Evolutionary conservation across 179 eudicot genomes (phyloP).

Genomic region (Actinidia chinensis): DNA sequence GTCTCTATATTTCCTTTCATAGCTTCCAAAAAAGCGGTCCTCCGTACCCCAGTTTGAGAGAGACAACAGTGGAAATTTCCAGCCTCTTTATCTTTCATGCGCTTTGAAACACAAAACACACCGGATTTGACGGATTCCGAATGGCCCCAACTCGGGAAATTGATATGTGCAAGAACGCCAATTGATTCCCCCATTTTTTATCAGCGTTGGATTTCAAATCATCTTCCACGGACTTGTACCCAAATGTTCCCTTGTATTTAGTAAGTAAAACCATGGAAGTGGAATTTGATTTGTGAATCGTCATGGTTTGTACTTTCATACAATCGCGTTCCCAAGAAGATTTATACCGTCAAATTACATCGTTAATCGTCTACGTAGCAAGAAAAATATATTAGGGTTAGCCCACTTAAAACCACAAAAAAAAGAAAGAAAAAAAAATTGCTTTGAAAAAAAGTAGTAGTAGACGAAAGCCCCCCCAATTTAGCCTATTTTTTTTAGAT

Average conservation of each 20-base stretch:
- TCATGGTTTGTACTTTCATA: conserved; percentile 48
- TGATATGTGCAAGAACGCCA: conserved; percentile 68
- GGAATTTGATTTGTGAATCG: conserved; percentile 29
- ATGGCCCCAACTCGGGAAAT: conserved; percentile 31
- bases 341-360: conserved; percentile 55
- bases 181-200: conserved; percentile 79
- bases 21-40: conserved; percentile 50
- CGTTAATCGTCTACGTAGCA: conserved; percentile 59
- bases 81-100: conserved; percentile 53
- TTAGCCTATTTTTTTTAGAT: no score
- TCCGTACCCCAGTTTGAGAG: conserved; percentile 69
- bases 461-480: no score
- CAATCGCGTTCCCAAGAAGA: conserved; percentile 58
- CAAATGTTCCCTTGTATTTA: conserved; percentile 45
- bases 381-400: not conserved
- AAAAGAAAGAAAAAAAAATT: no score
- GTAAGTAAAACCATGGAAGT: conserved; percentile 87
- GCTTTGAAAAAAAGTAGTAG: no score
- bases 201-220: conserved; percentile 42
- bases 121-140: conserved; percentile 35
- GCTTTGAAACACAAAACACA: conserved; percentile 47
- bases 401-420: no score
- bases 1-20: conserved; percentile 48
- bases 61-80: conserved; percentile 57
- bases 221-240: conserved; percentile 67